phyloP scores from a whole-genome alignment of 2,329 filamentous ascomycete species.

The Colletotrichum limetticola region DNA sequence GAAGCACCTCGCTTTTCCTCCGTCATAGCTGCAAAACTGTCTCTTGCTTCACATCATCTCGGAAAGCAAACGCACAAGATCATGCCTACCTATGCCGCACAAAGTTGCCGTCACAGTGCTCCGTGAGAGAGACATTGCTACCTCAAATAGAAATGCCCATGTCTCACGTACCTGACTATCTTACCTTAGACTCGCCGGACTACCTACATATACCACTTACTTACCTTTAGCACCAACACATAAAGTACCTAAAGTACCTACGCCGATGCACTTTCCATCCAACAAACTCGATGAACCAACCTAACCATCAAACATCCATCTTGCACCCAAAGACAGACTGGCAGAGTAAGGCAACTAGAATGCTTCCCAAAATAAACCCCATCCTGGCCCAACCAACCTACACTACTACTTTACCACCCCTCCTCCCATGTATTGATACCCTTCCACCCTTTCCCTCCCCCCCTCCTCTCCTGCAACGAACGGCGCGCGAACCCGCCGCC shows the following conservation, averaged over 20 bases:
- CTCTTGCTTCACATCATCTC: neutral
- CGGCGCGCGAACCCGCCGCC: neutral
- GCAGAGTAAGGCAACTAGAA: neutral
- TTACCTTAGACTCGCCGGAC: neutral
- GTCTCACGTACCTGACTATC: neutral
- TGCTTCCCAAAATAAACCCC: neutral
- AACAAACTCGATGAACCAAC: neutral
- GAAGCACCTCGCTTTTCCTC: neutral
- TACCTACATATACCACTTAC: too few species aligned
- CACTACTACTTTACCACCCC: neutral
- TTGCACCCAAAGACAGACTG: too few species aligned
- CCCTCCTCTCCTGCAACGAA: neutral
- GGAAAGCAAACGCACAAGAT: neutral
- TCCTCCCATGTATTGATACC: constrained; percentile 6
- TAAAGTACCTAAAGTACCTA: too few species aligned
- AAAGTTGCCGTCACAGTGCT: neutral
- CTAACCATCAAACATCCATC: neutral
- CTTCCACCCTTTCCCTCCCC: neutral
- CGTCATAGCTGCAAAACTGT: neutral
- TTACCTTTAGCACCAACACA: too few species aligned
- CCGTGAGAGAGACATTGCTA: neutral
- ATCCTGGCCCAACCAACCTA: neutral
- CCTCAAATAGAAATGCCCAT: neutral
- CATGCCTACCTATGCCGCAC: neutral
- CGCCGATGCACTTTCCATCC: too few species aligned